Percentiles rank a stretch among this genome's conserved stretches.
Conservation (phyloP, 2,329 filamentous ascomycete genomes). For the Diaporthe velutina region DNA sequence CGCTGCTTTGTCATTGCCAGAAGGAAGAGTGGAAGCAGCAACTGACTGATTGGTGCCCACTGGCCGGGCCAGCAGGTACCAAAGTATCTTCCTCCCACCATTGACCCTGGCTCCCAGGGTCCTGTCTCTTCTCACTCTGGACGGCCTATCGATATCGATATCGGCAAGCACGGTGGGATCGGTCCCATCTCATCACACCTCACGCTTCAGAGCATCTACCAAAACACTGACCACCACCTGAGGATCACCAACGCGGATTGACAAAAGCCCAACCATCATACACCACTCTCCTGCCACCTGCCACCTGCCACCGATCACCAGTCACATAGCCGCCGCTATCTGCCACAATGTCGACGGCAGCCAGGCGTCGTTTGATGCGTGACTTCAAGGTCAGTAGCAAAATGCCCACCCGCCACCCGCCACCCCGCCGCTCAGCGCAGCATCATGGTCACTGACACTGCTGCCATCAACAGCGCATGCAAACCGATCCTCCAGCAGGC, state of each 20-base stretch:
- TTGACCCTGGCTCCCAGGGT: background rate
- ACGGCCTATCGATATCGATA: constrained; percentile 29
- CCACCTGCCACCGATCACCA: background rate
- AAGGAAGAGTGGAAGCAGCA: background rate
- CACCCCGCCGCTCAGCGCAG: constrained; percentile 15
- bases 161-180: constrained; percentile 31
- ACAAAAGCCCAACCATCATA: background rate
- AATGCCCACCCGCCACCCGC: constrained; percentile 27
- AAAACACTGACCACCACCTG: constrained; percentile 9
- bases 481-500: constrained; percentile 96
- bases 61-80: background rate
- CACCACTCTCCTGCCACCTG: background rate
- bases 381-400: constrained; percentile 87
- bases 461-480: constrained; percentile 81
- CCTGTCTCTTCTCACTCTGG: background rate
- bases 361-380: constrained; percentile 95
- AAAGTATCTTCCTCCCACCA: background rate
- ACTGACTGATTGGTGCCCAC: constrained; percentile 2
- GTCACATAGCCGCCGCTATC: constrained; percentile 12
- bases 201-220: constrained; percentile 4
- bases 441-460: constrained; percentile 39
- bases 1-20: background rate
- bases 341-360: constrained; percentile 82
- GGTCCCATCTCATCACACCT: constrained; percentile 20
- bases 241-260: background rate